Evolutionary conservation across 805 yeast species (phyloP).

Genomic region (Ogataea minuta): DNA sequence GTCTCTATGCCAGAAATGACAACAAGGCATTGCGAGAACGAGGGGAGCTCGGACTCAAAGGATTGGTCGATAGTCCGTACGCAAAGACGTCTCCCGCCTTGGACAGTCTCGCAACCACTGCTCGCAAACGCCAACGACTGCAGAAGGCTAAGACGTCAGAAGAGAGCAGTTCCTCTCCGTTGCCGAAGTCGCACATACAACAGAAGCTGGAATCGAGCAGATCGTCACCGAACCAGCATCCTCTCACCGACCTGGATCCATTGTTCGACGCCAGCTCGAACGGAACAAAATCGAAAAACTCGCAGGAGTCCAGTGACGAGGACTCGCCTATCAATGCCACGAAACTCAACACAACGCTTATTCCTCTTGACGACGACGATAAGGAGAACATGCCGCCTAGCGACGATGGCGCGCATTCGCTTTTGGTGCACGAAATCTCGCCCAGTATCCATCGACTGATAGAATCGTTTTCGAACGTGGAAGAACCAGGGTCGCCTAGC

Average conservation of each 20-base stretch:
- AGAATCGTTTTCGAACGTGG: constrained; percentile 31
- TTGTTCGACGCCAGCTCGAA: constrained; percentile 14
- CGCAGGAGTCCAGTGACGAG: constrained; percentile 15
- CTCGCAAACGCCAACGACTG: constrained; percentile 16
- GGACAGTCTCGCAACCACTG: constrained; percentile 6
- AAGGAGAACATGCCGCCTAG: constrained; percentile 32
- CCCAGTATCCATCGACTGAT: constrained; percentile 34
- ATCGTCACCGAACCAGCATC: constrained; percentile 19
- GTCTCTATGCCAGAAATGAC: constrained; percentile 25
- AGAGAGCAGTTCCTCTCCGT: constrained; percentile 17
- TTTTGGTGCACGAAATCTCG: constrained; percentile 31
- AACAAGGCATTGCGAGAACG: constrained; percentile 27
- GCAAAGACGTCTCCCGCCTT: constrained; percentile 7
- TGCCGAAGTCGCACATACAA: constrained; percentile 8
- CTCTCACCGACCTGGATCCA: constrained; percentile 30
- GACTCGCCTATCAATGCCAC: constrained; percentile 46
- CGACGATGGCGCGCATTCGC: constrained; percentile 18
- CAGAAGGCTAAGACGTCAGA: constrained; percentile 8
- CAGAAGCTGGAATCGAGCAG: constrained; percentile 3
- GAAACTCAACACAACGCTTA: constrained; percentile 52
- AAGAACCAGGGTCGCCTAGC: constrained; percentile 29
- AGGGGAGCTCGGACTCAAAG: constrained; percentile 34
- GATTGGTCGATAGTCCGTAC: constrained; percentile 35
- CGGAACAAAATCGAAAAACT: constrained; percentile 1
- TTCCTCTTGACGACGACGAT: constrained; percentile 46